Conservation (phyloP, 305 asterid genomes). For the Ajuga reptans region DNA sequence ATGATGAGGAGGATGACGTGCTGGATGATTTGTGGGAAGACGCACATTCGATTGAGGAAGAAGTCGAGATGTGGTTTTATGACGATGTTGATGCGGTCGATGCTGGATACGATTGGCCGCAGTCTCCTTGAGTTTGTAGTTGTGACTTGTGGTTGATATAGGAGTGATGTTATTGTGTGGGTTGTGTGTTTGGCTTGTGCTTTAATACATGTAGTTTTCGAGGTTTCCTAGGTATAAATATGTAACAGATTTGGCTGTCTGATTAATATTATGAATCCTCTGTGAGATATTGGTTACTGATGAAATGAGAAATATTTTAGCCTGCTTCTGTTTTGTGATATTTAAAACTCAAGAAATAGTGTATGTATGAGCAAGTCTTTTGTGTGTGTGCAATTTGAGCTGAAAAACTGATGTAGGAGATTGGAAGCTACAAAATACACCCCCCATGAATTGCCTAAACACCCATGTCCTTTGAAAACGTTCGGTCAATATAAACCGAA, state of each 20-base stretch:
- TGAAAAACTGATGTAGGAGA: neutral
- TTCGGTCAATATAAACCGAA: too few relatives aligned
- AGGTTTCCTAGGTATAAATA: conserved; percentile 15
- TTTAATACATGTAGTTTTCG: conserved; percentile 12
- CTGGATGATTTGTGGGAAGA: conserved; percentile 44
- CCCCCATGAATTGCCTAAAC: too few relatives aligned
- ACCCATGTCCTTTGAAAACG: too few relatives aligned
- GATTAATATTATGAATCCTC: conserved; percentile 3
- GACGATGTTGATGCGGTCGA: conserved; percentile 51
- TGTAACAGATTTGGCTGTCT: conserved; percentile 22
- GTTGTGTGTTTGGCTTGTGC: conserved; percentile 6
- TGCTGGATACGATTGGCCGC: conserved; percentile 74
- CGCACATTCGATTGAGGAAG: conserved; percentile 44
- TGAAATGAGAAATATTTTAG: conserved; percentile 13
- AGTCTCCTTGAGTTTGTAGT: conserved; percentile 40
- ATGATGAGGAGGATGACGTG: conserved; percentile 20
- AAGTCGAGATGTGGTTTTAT: conserved; percentile 67
- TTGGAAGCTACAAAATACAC: neutral
- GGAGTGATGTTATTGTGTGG: neutral
- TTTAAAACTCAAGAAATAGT: neutral
- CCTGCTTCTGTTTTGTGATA: neutral
- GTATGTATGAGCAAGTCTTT: neutral
- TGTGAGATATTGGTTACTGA: conserved; percentile 3
- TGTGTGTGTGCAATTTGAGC: neutral
- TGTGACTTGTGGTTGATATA: neutral